A percentile compares a stretch with the other conserved stretches of the same genome.
phyloP scores from a whole-genome alignment of 108 stramenopile species.

The Parietichytrium sp. region DNA sequence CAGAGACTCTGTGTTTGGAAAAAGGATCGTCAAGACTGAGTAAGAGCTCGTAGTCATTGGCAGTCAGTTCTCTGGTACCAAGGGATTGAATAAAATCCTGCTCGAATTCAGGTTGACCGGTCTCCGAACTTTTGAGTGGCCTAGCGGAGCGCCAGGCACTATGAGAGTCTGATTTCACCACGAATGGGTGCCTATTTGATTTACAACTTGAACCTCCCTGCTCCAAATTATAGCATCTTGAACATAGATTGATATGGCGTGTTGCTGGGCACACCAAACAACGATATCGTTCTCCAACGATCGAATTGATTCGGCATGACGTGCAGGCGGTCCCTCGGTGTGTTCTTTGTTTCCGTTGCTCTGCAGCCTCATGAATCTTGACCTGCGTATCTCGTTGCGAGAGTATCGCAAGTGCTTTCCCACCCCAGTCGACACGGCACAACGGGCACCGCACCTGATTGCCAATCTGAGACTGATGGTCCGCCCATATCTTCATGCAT shows the following conservation, averaged over 20 bases:
- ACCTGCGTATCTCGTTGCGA: neutral
- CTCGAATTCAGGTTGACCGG: neutral
- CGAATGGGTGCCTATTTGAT: neutral
- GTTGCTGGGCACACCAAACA: neutral
- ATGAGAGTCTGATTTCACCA: neutral
- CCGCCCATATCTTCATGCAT: conserved; percentile 36
- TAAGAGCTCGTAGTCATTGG: neutral
- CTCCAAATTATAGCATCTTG: neutral
- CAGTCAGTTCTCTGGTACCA: neutral
- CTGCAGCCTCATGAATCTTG: neutral
- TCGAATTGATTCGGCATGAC: neutral
- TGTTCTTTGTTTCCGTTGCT: neutral
- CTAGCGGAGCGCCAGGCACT: neutral
- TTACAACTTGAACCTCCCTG: neutral
- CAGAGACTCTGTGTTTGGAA: neutral
- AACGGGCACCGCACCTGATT: conserved; percentile 1
- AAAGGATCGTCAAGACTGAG: conserved; percentile 15
- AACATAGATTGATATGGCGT: neutral
- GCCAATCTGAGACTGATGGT: neutral
- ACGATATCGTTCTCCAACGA: conserved; percentile 10
- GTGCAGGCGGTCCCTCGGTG: neutral
- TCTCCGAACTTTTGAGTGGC: neutral
- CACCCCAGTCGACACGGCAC: conserved; percentile 16
- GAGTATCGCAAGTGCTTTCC: neutral
- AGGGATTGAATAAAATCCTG: neutral